phyloP scores from a whole-genome alignment of 495 filamentous ascomycete genomes.

The Darksidea phi region DNA sequence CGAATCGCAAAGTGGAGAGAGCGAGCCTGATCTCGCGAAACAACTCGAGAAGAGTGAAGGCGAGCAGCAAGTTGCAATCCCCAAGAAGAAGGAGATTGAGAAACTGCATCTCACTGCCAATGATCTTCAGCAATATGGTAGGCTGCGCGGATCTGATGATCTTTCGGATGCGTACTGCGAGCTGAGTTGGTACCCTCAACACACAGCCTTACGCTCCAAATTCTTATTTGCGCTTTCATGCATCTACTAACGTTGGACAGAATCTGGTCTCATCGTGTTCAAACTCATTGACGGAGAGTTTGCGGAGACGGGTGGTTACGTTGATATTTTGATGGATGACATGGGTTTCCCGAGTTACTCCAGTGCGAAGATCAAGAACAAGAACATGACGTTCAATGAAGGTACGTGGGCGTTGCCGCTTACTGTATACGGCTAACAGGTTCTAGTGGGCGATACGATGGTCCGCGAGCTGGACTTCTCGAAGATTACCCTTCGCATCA shows the following conservation, averaged over 20 bases:
- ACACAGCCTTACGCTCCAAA: conserved; percentile 1
- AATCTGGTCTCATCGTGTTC: conserved; percentile 83
- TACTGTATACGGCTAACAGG: conserved; percentile 9
- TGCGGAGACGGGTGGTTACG: conserved; percentile 67
- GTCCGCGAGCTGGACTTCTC: conserved; percentile 96
- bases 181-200: conserved; percentile 15
- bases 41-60: conserved; percentile 51
- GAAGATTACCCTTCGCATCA: conserved; percentile 80
- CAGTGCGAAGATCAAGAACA: conserved; percentile 69
- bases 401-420: conserved; percentile 46
- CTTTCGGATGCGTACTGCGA: neutral
- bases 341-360: conserved; percentile 85
- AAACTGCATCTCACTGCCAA: conserved; percentile 76
- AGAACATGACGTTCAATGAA: conserved; percentile 72
- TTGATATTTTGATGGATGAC: conserved; percentile 93
- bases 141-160: conserved; percentile 13
- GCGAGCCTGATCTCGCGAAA: conserved; percentile 44
- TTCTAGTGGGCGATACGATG: conserved; percentile 80
- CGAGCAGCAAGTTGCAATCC: conserved; percentile 54
- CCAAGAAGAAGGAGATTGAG: conserved; percentile 55
- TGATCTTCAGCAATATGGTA: conserved; percentile 76
- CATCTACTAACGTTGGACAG: conserved; percentile 12
- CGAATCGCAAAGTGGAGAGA: conserved; percentile 17
- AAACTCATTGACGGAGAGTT: conserved; percentile 86
- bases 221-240: neutral